Base-by-base conservation (phyloP, 2,329 filamentous ascomycete species). In the Escovopsis weberi region DNA sequence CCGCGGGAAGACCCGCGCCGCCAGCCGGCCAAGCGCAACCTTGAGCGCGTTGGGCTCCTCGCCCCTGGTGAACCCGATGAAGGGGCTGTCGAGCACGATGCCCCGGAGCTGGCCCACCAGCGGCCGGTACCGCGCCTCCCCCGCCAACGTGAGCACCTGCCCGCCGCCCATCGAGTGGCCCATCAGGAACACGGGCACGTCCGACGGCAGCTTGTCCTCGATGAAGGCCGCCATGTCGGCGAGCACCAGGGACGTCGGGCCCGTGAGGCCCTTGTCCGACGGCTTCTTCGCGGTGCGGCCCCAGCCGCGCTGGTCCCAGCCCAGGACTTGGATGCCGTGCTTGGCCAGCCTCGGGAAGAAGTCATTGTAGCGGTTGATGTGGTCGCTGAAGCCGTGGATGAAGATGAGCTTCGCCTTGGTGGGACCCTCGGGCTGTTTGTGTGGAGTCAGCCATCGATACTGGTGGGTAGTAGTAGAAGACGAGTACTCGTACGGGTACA, bases 91-190 rank as follows among this genome's bases (percentile, higher is more conserved):
- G 12, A 83, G 68, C 33, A 94, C 56, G 67, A 82, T 85, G 19
- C 87, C 87, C 38, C 78, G 70, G 39, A 94, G 72, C 45, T 71
- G 66, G 33, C 64, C 58, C 36, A 76, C 69, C 11, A 85, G 58
- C 12, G 75, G 70, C 37, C 63, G 61, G 56, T 77, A 71, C 43
- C 59, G 46, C 1, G 67, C 58, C 42, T 70, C 65, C 43, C 65
- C 69, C 23, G 71, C 70, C 19, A 81, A 59, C 37, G 75, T 78
- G 8, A 94, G 65, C 6, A 79, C 74, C 61, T 93, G 74, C 23
- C 78, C 85, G 45, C 88, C 88, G 50, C 88, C 88, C 85, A 94
- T 94, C 19, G 81, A 87, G 62, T 94, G 86, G 42, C 88, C 88
- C 67, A 91, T 78, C 18, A 95, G 70, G 62, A 94, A 95, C 12